Evolutionary conservation across 2,329 filamentous ascomycete species (phyloP).

Genomic region (Hymenoscyphus occultus): DNA sequence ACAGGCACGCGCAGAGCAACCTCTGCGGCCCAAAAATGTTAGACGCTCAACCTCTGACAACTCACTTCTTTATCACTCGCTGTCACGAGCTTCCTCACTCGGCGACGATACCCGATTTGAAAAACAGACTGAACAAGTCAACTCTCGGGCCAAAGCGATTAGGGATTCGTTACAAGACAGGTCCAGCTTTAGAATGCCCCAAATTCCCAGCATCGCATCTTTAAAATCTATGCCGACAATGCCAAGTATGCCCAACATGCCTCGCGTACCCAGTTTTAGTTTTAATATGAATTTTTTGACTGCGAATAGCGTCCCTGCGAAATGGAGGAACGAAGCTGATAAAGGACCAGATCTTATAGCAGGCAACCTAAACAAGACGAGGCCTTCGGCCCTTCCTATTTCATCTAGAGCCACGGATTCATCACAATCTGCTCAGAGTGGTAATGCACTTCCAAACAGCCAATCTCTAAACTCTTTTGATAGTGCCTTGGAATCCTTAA

Average conservation of each 20-base stretch:
- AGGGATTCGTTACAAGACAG: conserved; percentile 80
- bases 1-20: conserved; percentile 10
- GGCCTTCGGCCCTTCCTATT: conserved; percentile 15
- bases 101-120: conserved; percentile 81
- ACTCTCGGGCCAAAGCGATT: conserved; percentile 85
- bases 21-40: conserved; percentile 37
- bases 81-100: conserved; percentile 77
- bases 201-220: conserved; percentile 48
- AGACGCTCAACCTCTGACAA: conserved; percentile 71
- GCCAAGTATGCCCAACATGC: conserved; percentile 42
- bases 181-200: conserved; percentile 71
- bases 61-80: conserved; percentile 70
- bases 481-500: conserved; percentile 63
- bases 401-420: conserved; percentile 22
- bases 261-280: conserved; percentile 40
- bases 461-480: conserved; percentile 40
- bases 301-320: conserved; percentile 23
- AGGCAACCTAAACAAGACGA: conserved; percentile 25
- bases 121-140: conserved; percentile 79
- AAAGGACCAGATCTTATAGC: conserved; percentile 30
- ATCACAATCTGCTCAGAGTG: conserved; percentile 19
- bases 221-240: conserved; percentile 9
- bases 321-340: conserved; percentile 32
- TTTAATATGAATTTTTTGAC: conserved; percentile 37
- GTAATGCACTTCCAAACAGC: conserved; percentile 41